Conservation (phyloP, 73 alveolate species). For the Paraurostyla sp. region DNA sequence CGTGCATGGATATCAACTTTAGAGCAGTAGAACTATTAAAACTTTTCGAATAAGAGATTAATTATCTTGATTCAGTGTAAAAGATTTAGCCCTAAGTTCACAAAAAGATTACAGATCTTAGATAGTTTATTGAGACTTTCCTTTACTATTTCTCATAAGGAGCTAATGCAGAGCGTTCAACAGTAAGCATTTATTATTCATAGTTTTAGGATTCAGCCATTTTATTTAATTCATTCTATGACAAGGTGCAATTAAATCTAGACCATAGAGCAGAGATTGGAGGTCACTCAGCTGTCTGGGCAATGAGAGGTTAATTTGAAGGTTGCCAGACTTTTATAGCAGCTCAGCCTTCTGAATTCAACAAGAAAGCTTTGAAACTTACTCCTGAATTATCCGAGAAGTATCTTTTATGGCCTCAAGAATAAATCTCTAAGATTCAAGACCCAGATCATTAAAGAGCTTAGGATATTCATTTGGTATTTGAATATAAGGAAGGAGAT, state of each 20-base stretch:
- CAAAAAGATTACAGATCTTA: neutral
- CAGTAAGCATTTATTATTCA: conserved; percentile 10
- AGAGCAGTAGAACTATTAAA: conserved; percentile 44
- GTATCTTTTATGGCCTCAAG: conserved; percentile 27
- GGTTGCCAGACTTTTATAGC: conserved; percentile 54
- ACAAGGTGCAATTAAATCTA: neutral
- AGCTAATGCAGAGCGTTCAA: conserved; percentile 52
- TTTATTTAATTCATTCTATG: neutral
- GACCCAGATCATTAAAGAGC: neutral
- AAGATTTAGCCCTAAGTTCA: conserved; percentile 21
- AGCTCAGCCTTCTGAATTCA: neutral
- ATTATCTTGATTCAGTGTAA: neutral
- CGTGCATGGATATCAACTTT: conserved; percentile 58
- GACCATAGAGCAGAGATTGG: conserved; percentile 3
- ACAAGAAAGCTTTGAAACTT: neutral
- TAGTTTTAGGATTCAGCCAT: conserved; percentile 25
- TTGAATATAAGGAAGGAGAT: conserved; percentile 69
- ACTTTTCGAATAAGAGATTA: neutral
- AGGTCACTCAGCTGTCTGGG: conserved; percentile 60
- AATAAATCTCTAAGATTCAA: neutral
- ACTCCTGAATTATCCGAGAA: neutral
- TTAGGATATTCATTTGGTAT: conserved; percentile 55
- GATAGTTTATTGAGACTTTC: conserved; percentile 16
- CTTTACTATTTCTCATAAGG: conserved; percentile 53
- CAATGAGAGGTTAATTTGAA: conserved; percentile 34